Evolutionary conservation across 306 rosid genomes (phyloP), one percentile per base, ranked within the genome.

Genomic region (Quercus parvula): DNA sequence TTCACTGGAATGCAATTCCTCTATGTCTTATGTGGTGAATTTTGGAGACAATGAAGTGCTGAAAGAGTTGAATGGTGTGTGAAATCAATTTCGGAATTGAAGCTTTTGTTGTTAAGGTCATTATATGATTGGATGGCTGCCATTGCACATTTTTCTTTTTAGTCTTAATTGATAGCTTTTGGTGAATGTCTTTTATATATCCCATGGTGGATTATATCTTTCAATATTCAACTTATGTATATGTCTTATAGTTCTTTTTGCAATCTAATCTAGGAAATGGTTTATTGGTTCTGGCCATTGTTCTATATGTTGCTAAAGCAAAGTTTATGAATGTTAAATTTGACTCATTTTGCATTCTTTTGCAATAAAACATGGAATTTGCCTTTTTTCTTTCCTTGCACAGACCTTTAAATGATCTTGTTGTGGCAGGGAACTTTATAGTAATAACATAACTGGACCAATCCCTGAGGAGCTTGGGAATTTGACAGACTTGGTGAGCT

Each of bases 401-500:
- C 74, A 41, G n/a, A 70, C 27, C 56, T 51, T 58, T 49, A 52
- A 19, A 28, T 54, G 41, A 31, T 59, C 2, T 71, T 76, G 75
- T 56, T 71, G 75, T 82, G 75, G 64, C 93, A 92, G 97, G 92
- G 97, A 92, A 79, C 96, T 91, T 78, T 92, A 91, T 80, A 89
- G 96, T 66, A 91, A 92, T 75, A 85, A 84, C 62, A 88, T 92
- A 84, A 81, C 75, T 68, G 96, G 97, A 77, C 87, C 14, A 81
- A 84, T 92, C 80, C 97, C 96, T 0, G 87, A 82, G 0, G 96
- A 92, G 89, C 94, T 92, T 56, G 97, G 97, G 69, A 82, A 83
- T 80, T 84, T 92, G 86, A 74, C 88, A 80, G 81, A 87, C 86
- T 89, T 92, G 92, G 97, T 92, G 84, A 92, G 97, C 90, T 88